Percentiles rank a stretch among this genome's conserved stretches.
Evolutionary conservation across 73 alveolate genomes (phyloP).

Genomic region (Blepharisma stoltei): DNA sequence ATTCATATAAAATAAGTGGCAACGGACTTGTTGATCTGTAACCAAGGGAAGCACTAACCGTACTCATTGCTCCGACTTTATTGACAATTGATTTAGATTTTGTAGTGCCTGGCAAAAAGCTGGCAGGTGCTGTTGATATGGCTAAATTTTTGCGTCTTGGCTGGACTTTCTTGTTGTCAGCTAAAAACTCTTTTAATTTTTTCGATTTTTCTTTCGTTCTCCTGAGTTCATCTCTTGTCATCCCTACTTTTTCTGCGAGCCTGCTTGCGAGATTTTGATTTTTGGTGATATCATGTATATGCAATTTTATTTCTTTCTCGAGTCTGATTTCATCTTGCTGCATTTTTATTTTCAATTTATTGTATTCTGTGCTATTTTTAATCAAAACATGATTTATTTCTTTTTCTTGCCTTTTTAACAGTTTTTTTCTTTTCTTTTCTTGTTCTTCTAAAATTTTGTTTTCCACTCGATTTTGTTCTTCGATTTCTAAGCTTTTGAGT

Average conservation of each 20-base stretch:
- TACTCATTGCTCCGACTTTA: not conserved
- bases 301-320: constrained; percentile 76
- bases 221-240: constrained; percentile 48
- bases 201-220: constrained; percentile 53
- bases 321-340: constrained; percentile 66
- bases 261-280: constrained; percentile 52
- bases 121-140: too few species aligned
- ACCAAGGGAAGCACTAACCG: not conserved
- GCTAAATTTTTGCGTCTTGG: not conserved
- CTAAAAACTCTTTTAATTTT: constrained; percentile 29
- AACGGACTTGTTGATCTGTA: not conserved
- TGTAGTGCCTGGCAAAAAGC: too few species aligned
- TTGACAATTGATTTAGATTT: too few species aligned
- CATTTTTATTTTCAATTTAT: constrained; percentile 72
- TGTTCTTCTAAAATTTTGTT: constrained; percentile 66
- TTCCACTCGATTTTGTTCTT: constrained; percentile 80
- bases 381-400: constrained; percentile 62
- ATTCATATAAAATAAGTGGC: too few species aligned
- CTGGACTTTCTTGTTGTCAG: not conserved
- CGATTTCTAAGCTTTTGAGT: constrained; percentile 61
- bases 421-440: constrained; percentile 66
- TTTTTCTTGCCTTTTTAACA: constrained; percentile 46
- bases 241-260: constrained; percentile 47
- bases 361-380: constrained; percentile 67
- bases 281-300: constrained; percentile 78